Percentiles rank a stretch among this genome's conserved stretches.
Conservation (phyloP, 2,329 filamentous ascomycete species). For the Cephalotrichum gorgonifer region DNA sequence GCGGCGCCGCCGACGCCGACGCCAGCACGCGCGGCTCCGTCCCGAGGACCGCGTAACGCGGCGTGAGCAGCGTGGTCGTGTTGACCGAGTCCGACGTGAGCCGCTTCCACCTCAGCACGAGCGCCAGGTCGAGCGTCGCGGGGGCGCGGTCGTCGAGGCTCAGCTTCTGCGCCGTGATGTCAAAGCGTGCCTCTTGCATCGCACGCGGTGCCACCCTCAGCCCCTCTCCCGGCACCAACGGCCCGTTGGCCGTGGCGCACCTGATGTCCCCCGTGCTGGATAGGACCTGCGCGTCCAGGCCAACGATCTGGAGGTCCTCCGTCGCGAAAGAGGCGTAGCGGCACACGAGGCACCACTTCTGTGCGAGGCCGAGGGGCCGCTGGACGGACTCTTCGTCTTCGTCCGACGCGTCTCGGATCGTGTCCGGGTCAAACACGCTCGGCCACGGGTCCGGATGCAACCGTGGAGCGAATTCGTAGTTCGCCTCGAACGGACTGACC, state of each 20-base stretch:
- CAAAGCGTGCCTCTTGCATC: conserved; percentile 63
- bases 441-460: conserved; percentile 76
- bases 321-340: conserved; percentile 67
- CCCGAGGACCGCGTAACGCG: conserved; percentile 69
- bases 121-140: conserved; percentile 61
- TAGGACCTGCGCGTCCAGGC: conserved; percentile 52
- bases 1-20: conserved; percentile 34
- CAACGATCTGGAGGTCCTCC: conserved; percentile 55
- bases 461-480: conserved; percentile 75
- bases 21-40: conserved; percentile 79
- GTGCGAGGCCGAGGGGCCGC: conserved; percentile 52
- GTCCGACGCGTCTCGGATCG: conserved; percentile 33
- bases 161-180: conserved; percentile 63
- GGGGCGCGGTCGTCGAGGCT: conserved; percentile 74
- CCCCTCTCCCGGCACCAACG: conserved; percentile 28
- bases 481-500: conserved; percentile 80
- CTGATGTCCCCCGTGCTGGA: conserved; percentile 51
- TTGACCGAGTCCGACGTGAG: conserved; percentile 31
- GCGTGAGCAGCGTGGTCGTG: conserved; percentile 62
- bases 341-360: conserved; percentile 72
- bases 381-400: conserved; percentile 19
- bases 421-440: conserved; percentile 63
- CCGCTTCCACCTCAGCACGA: conserved; percentile 71
- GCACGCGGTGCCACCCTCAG: conserved; percentile 51
- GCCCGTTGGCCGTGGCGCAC: conserved; percentile 36